A percentile compares a stretch with the other conserved stretches of the same genome.
phyloP scores from a whole-genome alignment of 2,329 filamentous ascomycete genomes.

The Mariannaea sp. region DNA sequence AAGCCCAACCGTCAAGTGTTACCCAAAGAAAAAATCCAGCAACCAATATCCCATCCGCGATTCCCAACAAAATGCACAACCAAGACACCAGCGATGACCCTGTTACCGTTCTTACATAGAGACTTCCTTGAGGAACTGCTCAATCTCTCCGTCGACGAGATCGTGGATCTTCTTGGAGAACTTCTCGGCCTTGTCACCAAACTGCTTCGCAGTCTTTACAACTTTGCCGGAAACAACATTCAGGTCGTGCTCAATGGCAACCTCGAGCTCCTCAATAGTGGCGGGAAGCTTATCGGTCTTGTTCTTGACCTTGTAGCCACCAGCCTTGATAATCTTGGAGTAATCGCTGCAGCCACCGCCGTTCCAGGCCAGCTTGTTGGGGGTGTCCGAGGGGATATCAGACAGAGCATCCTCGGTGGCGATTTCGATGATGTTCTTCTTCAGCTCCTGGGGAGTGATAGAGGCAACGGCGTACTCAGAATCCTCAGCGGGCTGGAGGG shows the following conservation, averaged over 20 bases:
- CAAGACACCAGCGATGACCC: slow-evolving; percentile 32
- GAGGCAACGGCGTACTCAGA: slow-evolving; percentile 89
- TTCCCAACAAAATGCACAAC: slow-evolving; percentile 34
- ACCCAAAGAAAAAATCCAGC: slow-evolving; percentile 38
- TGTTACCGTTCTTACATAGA: slow-evolving; percentile 41
- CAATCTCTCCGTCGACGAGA: slow-evolving; percentile 64
- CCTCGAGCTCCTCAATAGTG: slow-evolving; percentile 63
- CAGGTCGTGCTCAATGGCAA: slow-evolving; percentile 65
- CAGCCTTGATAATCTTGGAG: slow-evolving; percentile 75
- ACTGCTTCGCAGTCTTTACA: slow-evolving; percentile 56
- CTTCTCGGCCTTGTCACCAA: slow-evolving; percentile 63
- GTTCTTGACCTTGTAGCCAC: slow-evolving; percentile 67
- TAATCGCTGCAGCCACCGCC: slow-evolving; percentile 94
- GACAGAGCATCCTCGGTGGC: slow-evolving; percentile 78
- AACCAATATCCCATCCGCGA: slow-evolving; percentile 31
- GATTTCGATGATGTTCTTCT: slow-evolving; percentile 83
- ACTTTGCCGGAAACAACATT: slow-evolving; percentile 61
- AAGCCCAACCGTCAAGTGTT: slow-evolving; percentile 29
- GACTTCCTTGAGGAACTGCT: slow-evolving; percentile 62
- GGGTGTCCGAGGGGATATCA: slow-evolving; percentile 84
- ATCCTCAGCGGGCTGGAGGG: slow-evolving; percentile 86
- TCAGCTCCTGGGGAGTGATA: slow-evolving; percentile 92
- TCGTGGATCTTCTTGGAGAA: slow-evolving; percentile 67
- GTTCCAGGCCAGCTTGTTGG: slow-evolving; percentile 98
- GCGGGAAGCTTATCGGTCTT: slow-evolving; percentile 40